Evolutionary conservation across 495 filamentous ascomycete genomes (phyloP), one percentile per base, ranked within the genome.

Genomic region (Hyaloscypha finlandica): DNA sequence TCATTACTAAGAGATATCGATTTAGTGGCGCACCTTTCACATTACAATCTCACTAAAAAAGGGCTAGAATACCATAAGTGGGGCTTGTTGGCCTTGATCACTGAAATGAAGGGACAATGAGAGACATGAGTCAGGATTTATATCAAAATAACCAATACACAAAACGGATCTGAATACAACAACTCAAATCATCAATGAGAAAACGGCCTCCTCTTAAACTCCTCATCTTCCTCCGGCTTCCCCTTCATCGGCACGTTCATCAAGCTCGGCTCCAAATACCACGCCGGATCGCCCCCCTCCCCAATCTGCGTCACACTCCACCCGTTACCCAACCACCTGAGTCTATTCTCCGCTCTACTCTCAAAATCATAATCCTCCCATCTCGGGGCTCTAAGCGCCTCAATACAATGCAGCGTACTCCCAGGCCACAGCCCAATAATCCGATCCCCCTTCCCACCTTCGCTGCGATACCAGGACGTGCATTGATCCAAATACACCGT

Each of bases 351-450:
- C 8, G 65, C 65, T 20, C 37, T 59, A 29, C 52, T 86, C 63
- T 80, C 81, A 73, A 88, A 91, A 64, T 91, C 88, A 78, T 80
- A 91, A 71, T 92, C 89, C 75, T 92, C 89, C 87, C 88, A 91
- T 16, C 89, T 77, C 1, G 88, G 88, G 56, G 89, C 83, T 29
- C 83, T 74, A 4, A 85, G 77, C 31, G 87, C 78, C 25, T 82
- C 81, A 12, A 85, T 86, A 31, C 83, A 74, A 69, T 87, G 84
- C 1, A 85, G 75, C 4, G 86, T 84, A 74, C 83, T 87, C 0
- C 88, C 89, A 0, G 90, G 90, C 81, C 89, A 92, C 20, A 90
- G 70, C 0, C 86, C 89, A 65, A 86, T 84, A 29, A 91, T 84
- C 29, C 83, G 73, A 2, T 78, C 80, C 0, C 85, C 86, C 11